Evolutionary conservation across 2,329 filamentous ascomycete genomes (phyloP), one percentile per base, ranked within the genome.

Genomic region (Aspergillus vadensis): DNA sequence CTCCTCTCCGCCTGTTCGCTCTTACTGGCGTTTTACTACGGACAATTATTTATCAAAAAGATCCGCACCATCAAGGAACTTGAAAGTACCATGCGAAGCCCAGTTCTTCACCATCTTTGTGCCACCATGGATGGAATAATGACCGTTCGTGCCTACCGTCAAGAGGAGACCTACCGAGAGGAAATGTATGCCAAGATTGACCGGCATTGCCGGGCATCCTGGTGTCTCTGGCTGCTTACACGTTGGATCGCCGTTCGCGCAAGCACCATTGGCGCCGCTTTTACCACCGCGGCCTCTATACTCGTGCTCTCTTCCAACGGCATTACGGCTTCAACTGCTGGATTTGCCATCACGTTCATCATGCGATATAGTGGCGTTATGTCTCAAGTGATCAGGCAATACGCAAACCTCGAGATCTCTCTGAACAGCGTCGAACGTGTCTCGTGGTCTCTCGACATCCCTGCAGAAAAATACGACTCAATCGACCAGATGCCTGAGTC

Each of bases 281-380:
- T 55, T 23, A 55, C 53, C 25, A 55, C 53, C 15, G 21, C 23
- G 1, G 53, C 23, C 5, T 44, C 53, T 12, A 19, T 44, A 5
- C 53, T 55, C 15, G 39, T 55, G 7, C 53, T 55, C 15, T 36
- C 39, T 15, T 44, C 53, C 3, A 55, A 44, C 53, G 41, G 63
- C 62, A 55, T 67, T 57, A 55, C 36, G 2, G 25, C 56, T 9
- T 30, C 56, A 3, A 52, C 38, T 17, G 56, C 56, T 6, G 56
- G 56, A 8, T 53, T 58, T 30, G 56, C 56, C 2, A 53, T 58
- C n/a, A 47, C 38, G 2, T 58, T 58, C 15, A 58, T 52, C 23
- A 58, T 58, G 38, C 36, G 50, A 15, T 51, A 52, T 10, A 52
- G 48, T 17, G 15, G 27, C 4, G 39, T 47, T 14, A 58, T 58